These are phyloP conservation scores for Cochlearia excelsa DNA, from an alignment of 345 rosid genomes.

Conservation along the genomic window DNA sequence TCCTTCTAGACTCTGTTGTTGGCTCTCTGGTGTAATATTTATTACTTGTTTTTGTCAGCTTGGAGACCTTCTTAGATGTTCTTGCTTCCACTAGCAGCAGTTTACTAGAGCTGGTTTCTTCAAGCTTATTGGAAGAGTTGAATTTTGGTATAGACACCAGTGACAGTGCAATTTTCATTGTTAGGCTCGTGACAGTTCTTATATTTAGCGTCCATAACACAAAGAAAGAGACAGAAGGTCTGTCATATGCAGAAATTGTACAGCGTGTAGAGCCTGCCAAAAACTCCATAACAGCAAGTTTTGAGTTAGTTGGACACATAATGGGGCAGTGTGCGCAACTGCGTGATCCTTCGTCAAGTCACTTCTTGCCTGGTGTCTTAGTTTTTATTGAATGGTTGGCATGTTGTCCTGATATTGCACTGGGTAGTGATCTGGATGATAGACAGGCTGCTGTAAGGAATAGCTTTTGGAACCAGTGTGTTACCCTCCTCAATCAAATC, in stretches of 20 bases:
- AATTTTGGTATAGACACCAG: conserved; percentile 66
- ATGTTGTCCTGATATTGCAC: conserved; percentile 72
- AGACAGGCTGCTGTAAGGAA: conserved; percentile 55
- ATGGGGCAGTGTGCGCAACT: conserved; percentile 62
- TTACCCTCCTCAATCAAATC: conserved; percentile 65
- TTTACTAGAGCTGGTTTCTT: conserved; percentile 62
- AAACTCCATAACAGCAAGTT: conserved; percentile 75
- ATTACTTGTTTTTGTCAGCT: conserved; percentile 44
- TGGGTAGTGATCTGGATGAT: conserved; percentile 65
- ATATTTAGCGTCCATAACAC: conserved; percentile 69
- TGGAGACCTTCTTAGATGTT: conserved; percentile 86
- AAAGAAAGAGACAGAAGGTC: conserved; percentile 73
- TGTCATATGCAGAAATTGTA: conserved; percentile 84
- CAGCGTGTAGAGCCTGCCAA: conserved; percentile 84
- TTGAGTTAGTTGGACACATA: conserved; percentile 63
- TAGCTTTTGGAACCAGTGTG: conserved; percentile 67
- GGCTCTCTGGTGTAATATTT: conserved; percentile 17
- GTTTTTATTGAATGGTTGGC: conserved; percentile 96
- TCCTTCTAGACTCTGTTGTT: conserved; percentile 8
- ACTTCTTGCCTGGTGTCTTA: conserved; percentile 69
- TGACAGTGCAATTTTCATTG: conserved; percentile 67
- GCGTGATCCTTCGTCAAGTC: conserved; percentile 71
- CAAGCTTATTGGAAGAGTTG: conserved; percentile 56
- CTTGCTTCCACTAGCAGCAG: conserved; percentile 58
- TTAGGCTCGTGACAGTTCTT: conserved; percentile 68